Evolutionary conservation across 1,139 yeast species (phyloP).

Genomic region (Blastobotrys illinoisensis): DNA sequence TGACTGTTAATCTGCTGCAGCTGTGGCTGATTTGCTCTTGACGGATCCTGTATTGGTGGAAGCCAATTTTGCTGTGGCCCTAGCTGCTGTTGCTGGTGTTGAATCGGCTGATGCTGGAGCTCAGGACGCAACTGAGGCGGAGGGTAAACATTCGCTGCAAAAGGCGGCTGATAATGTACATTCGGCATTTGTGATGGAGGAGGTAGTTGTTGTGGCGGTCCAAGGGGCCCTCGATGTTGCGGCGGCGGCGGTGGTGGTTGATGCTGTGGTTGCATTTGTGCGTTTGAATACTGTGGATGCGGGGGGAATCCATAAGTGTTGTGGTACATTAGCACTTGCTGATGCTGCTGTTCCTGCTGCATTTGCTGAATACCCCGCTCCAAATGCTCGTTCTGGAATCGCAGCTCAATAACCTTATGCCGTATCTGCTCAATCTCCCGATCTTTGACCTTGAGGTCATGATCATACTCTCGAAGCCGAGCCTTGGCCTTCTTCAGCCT

Average conservation of each 20-base stretch:
- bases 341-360: slow-evolving; percentile 14
- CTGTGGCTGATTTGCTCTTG: slow-evolving; percentile 8
- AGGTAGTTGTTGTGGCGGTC: background rate
- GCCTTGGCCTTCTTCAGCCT: slow-evolving; percentile 38
- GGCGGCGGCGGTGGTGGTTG: background rate
- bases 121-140: background rate
- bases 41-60: slow-evolving; percentile 1
- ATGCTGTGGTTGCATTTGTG: slow-evolving; percentile 9
- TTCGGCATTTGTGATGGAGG: background rate
- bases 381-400: background rate
- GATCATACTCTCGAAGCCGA: slow-evolving; percentile 40
- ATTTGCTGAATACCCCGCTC: slow-evolving; percentile 5
- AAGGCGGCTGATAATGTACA: background rate
- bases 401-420: slow-evolving; percentile 1
- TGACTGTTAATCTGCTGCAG: slow-evolving; percentile 1
- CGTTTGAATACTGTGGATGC: slow-evolving; percentile 11
- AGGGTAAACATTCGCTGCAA: background rate
- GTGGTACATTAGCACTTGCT: background rate
- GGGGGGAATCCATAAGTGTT: background rate
- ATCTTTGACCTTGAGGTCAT: slow-evolving; percentile 39
- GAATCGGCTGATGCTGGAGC: slow-evolving; percentile 15
- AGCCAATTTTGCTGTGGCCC: slow-evolving; percentile 9
- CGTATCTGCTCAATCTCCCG: slow-evolving; percentile 34
- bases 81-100: slow-evolving; percentile 15
- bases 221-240: background rate